These are phyloP conservation scores for Cryptomeria japonica DNA, from an alignment of 75 land plant genomes.

Conservation along the genomic window DNA sequence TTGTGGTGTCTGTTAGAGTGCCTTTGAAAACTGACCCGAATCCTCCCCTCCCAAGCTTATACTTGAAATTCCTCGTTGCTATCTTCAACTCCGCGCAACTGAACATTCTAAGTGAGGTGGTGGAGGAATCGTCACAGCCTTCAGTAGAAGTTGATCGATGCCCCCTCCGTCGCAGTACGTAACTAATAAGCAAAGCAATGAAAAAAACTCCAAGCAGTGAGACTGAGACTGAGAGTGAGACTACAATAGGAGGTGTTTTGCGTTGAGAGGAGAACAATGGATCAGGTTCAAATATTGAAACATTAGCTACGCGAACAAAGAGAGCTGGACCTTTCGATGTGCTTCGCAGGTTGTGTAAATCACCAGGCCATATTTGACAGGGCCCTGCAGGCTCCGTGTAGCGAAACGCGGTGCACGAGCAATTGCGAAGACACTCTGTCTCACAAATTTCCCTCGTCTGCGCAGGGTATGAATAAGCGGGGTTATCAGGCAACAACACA, in stretches of 20 bases:
- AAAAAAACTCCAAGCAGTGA: too few species aligned
- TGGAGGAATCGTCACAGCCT: too few species aligned
- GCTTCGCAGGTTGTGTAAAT: too few species aligned
- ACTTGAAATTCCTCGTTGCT: constrained; percentile 27
- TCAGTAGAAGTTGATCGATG: too few species aligned
- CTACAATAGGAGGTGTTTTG: too few species aligned
- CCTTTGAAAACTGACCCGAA: constrained; percentile 5
- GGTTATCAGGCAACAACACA: background rate
- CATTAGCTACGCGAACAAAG: background rate
- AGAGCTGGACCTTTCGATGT: background rate
- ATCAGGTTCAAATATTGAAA: background rate
- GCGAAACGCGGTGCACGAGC: constrained; percentile 1
- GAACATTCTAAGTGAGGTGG: too few species aligned
- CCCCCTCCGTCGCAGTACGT: too few species aligned
- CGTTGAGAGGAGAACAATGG: background rate
- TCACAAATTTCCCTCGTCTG: background rate
- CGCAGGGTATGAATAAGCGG: background rate
- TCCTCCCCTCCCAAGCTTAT: background rate
- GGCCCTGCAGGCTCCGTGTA: background rate
- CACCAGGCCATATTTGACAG: too few species aligned
- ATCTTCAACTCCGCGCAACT: too few species aligned
- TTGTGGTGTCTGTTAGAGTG: background rate
- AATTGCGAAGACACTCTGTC: background rate
- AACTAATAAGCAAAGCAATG: too few species aligned
- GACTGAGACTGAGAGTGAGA: too few species aligned